Conservation (phyloP, 345 rosid genomes). For the Firmiana major region DNA sequence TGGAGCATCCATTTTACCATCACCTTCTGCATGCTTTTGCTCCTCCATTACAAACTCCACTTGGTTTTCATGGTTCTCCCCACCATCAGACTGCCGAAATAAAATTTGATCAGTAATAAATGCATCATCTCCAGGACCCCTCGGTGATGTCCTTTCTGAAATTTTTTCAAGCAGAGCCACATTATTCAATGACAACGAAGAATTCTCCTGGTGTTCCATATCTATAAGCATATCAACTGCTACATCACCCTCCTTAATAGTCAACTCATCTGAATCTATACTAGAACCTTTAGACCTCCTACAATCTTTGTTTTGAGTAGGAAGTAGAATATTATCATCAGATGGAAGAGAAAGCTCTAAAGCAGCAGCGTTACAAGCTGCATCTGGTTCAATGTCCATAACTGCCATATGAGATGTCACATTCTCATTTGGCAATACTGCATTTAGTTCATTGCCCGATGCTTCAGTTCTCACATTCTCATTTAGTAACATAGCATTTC, state of each 20-base stretch:
- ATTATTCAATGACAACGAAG: background rate
- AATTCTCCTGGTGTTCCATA: slow-evolving; percentile 18
- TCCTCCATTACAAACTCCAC: slow-evolving; percentile 29
- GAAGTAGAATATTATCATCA: slow-evolving; percentile 8
- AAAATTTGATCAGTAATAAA: slow-evolving; percentile 17
- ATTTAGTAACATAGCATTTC: slow-evolving; percentile 24
- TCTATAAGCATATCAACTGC: slow-evolving; percentile 22
- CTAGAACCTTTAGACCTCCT: slow-evolving; percentile 16
- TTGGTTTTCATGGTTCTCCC: slow-evolving; percentile 18
- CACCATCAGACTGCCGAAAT: slow-evolving; percentile 1
- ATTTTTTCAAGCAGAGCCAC: slow-evolving; percentile 6
- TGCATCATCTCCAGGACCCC: slow-evolving; percentile 19
- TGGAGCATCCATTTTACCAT: slow-evolving; percentile 27
- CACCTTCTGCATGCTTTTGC: slow-evolving; percentile 24
- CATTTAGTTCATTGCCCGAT: slow-evolving; percentile 6
- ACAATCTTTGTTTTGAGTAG: slow-evolving; percentile 19
- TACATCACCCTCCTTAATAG: background rate
- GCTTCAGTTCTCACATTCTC: slow-evolving; percentile 9
- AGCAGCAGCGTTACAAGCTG: background rate
- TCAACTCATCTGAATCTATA: slow-evolving; percentile 14
- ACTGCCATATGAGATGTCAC: slow-evolving; percentile 10
- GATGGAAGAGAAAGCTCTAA: slow-evolving; percentile 6
- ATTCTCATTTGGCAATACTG: slow-evolving; percentile 11
- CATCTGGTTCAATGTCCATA: slow-evolving; percentile 22
- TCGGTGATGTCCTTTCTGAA: slow-evolving; percentile 17